Base-by-base conservation (phyloP, 345 rosid species). In the Salix viminalis region DNA sequence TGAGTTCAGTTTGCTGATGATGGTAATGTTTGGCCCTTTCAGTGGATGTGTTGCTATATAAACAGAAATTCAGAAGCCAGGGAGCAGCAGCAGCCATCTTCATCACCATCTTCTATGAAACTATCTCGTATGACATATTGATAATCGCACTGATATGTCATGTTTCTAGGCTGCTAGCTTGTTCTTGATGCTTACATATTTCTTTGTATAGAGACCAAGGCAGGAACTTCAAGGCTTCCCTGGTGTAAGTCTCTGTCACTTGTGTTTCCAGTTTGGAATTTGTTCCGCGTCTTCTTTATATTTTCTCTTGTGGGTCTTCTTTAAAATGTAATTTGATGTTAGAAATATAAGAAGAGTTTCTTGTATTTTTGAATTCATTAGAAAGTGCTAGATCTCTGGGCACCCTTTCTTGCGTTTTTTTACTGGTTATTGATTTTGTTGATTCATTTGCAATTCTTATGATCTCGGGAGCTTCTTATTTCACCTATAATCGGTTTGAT, bases 201-300 rank as follows among this genome's bases (percentile, higher is more conserved):
- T 52, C 3, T 70, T 9, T 3, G 15, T 19, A 10, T 46, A 7
- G 16, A 14, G 18, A 54, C 9, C n/a, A n/a, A 8, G 34, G 19
- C 60, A 18, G 23, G 15, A 39, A 61, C 30, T 41, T 15, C 76
- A 32, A 65, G 68, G 52, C 60, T 69, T 36, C 68, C 37, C 5
- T 32, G 69, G 56, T 41, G 86, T 84, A 83, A 82, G 84, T 75
- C 60, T 74, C 66, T 34, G 54, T 78, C 78, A 60, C 65, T 60
- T 37, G 8, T 6, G 26, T 7, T 16, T 77, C 41, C 52, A 12
- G 19, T 41, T 46, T n/a, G 26, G n/a, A 36, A 21, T 34, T 58
- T 37, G 4, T 60, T 44, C 2, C 21, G 0, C 15, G 18, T 23
- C 56, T 10, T 60, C 19, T 32, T 37, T 54, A 36, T 28, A 0